Percentiles rank a stretch among this genome's conserved stretches.
Evolutionary conservation across 768 basidiomycete species (phyloP).

Genomic region (Suillus brevipes): DNA sequence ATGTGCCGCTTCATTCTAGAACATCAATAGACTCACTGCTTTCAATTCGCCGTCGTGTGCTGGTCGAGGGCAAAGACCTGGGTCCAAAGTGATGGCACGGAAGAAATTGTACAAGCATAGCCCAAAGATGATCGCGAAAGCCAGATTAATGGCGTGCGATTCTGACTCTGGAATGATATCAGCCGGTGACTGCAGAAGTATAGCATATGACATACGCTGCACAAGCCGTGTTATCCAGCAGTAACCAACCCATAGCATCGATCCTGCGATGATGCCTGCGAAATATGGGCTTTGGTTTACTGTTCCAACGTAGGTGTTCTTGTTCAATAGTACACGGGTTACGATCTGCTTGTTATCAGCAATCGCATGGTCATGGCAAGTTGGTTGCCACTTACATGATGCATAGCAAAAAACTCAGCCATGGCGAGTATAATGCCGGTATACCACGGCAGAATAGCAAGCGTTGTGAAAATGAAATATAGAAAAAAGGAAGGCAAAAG

Average conservation of each 20-base stretch:
- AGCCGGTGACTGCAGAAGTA: not conserved
- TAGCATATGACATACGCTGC: constrained; percentile 48
- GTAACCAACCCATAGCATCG: constrained; percentile 84
- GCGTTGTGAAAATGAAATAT: constrained; percentile 80
- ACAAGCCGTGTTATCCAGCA: constrained; percentile 81
- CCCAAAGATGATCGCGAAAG: constrained; percentile 67
- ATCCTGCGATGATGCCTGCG: constrained; percentile 83
- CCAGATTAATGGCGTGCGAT: constrained; percentile 72
- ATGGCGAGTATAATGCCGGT: constrained; percentile 79
- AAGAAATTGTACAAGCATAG: constrained; percentile 90
- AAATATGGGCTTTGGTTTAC: constrained; percentile 91
- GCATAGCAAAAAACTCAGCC: constrained; percentile 91
- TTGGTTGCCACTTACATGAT: constrained; percentile 66
- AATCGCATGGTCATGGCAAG: constrained; percentile 7
- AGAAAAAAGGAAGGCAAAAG: constrained; percentile 75
- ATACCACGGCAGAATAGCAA: constrained; percentile 87
- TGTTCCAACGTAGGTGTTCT: constrained; percentile 76
- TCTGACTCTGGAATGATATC: constrained; percentile 58
- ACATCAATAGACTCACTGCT: constrained; percentile 52
- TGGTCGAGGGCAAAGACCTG: constrained; percentile 83
- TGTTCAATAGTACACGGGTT: constrained; percentile 82
- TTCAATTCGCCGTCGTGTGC: constrained; percentile 83
- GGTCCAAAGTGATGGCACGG: constrained; percentile 84
- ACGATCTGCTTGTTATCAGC: constrained; percentile 55
- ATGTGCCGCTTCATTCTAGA: not conserved